A percentile compares a stretch with the other conserved stretches of the same genome.
Evolutionary conservation across 306 rosid species (phyloP).

Genomic region (Benincasa hispida): DNA sequence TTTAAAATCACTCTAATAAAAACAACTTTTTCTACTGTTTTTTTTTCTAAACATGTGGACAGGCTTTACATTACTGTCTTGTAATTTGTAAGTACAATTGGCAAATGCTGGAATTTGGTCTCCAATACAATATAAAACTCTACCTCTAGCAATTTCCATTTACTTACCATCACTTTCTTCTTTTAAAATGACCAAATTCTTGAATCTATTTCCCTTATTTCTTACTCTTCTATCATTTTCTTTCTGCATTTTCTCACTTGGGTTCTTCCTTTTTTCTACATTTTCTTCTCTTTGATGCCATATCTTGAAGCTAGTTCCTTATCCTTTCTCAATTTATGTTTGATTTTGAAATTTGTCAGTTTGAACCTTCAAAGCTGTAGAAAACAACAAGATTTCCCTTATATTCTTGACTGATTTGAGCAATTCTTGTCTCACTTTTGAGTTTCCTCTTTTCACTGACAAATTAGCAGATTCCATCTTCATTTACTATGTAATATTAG

Average conservation of each 20-base stretch:
- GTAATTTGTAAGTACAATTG: neutral
- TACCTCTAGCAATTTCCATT: neutral
- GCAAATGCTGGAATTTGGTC: neutral
- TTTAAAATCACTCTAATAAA: too few relatives aligned
- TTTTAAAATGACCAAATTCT: neutral
- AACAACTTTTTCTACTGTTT: neutral
- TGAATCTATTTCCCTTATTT: conserved; percentile 5
- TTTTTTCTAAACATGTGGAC: neutral
- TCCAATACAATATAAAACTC: neutral
- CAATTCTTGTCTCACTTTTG: conserved; percentile 10
- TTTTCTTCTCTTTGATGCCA: neutral
- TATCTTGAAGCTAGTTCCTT: neutral
- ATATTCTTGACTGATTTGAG: neutral
- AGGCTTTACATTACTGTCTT: neutral
- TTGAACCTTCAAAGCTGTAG: conserved; percentile 15
- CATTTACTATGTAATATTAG: neutral
- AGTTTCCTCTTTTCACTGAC: conserved; percentile 21
- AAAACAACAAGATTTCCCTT: conserved; percentile 7
- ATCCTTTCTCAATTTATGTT: neutral
- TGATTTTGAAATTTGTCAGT: neutral
- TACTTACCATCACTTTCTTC: neutral
- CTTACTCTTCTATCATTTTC: neutral
- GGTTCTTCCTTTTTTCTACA: neutral
- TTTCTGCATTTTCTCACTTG: neutral
- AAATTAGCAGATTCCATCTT: conserved; percentile 13